Evolutionary conservation across 2,329 filamentous ascomycete species (phyloP), one percentile per base, ranked within the genome.

Genomic region (Fusarium tricinctum): DNA sequence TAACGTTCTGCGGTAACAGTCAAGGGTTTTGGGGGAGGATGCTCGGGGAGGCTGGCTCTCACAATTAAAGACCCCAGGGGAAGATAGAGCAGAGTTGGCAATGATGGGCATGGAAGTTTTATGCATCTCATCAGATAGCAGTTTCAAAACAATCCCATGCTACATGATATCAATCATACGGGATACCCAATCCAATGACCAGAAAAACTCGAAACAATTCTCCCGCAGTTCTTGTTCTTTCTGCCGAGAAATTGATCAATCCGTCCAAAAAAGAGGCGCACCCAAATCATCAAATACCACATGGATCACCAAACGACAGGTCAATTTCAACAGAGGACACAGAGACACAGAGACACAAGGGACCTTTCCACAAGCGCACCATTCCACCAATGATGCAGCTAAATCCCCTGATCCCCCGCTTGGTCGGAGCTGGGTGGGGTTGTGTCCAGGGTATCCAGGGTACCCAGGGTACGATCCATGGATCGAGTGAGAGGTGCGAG

Each of bases 301-400:
- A 30, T 30, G 28, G 28, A 30, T 13, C 28, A 30, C 28, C 28
- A 30, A 30, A 30, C 28, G 28, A 30, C 28, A 30, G 28, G 28
- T 13, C 28, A 30, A 30, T 10, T 30, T 13, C 28, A 30, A 30
- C 28, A 30, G 28, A 10, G 28, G 23, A 23, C 23, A 23, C n/a
- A 23, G 28, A 30, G 28, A 30, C 28, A 12, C 28, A 30, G 28
- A 30, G 28, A 30, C 28, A 30, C 28, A 30, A 30, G 28, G 62
- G 62, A 63, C 71, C 70, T 66, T 72, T 55, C 59, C 45, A 65
- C 68, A 60, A 58, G 49, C 63, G 63, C 49, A 51, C 56, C 53
- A 61, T 46, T 54, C 70, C 68, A 72, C 70, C 66, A 70, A 69
- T 67, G 40, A 45, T 47, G 57, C 62, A 67, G 66, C 68, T 69